phyloP scores from a whole-genome alignment of 495 filamentous ascomycete genomes.

The Penicillium crystallinum region DNA sequence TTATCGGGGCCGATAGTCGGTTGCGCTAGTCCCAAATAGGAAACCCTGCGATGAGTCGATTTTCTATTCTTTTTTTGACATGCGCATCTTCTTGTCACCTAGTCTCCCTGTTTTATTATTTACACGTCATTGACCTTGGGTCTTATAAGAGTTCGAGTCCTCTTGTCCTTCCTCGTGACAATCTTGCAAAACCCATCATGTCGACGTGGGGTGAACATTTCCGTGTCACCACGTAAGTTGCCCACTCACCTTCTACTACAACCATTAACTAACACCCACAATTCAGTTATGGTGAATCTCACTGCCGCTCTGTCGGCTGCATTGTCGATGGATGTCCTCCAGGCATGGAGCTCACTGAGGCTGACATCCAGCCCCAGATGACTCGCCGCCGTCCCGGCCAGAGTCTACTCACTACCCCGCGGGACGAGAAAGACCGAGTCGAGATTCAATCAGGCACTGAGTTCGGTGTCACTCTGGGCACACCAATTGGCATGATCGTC shows the following conservation, averaged over 20 bases:
- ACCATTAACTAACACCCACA: conserved; percentile 7
- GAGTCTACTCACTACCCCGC: conserved; percentile 82
- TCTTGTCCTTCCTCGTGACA: neutral
- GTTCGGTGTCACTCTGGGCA: conserved; percentile 85
- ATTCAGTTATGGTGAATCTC: conserved; percentile 78
- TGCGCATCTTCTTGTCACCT: neutral
- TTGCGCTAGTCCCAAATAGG: conserved; percentile 30
- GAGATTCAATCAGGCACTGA: conserved; percentile 94
- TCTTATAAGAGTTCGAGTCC: neutral
- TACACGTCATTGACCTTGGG: neutral
- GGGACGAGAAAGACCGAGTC: conserved; percentile 88
- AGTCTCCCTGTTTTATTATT: neutral
- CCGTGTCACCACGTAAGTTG: conserved; percentile 74
- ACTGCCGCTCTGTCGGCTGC: conserved; percentile 85
- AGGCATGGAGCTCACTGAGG: conserved; percentile 81
- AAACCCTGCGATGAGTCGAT: conserved; percentile 25
- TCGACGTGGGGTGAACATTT: conserved; percentile 89
- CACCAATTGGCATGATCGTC: conserved; percentile 84
- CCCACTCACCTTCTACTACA: conserved; percentile 1
- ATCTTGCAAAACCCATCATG: conserved; percentile 46
- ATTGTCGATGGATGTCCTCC: conserved; percentile 88
- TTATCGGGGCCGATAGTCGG: conserved; percentile 26
- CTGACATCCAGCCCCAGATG: conserved; percentile 93
- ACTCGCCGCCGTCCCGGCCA: conserved; percentile 88
- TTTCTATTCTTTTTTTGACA: conserved; percentile 13